Percentiles rank a stretch among this genome's conserved stretches.
phyloP scores from a whole-genome alignment of 768 basidiomycete species.

The Lactarius indigo region DNA sequence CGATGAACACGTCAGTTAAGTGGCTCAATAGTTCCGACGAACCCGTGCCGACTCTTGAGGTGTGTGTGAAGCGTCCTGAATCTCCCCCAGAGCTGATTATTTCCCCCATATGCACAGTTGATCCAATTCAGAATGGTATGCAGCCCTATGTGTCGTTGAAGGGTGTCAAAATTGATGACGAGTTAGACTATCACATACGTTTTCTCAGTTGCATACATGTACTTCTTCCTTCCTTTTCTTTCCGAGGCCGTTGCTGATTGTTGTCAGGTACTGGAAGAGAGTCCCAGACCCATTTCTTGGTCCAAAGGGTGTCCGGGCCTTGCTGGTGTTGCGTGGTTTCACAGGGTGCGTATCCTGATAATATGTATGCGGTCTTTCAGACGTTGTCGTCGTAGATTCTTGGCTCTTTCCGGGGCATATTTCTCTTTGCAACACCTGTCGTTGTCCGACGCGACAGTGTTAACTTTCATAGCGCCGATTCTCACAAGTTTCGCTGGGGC shows the following conservation, averaged over 20 bases:
- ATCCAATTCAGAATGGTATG: slow-evolving; percentile 59
- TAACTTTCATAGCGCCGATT: slow-evolving; percentile 73
- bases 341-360: slow-evolving; percentile 39
- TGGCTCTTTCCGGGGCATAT: slow-evolving; percentile 64
- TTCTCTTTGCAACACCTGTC: slow-evolving; percentile 72
- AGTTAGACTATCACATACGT: slow-evolving; percentile 49
- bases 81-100: neutral
- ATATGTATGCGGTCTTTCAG: neutral
- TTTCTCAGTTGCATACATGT: slow-evolving; percentile 51
- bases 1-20: neutral
- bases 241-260: neutral
- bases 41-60: neutral
- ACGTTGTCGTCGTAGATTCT: slow-evolving; percentile 46
- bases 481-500: slow-evolving; percentile 59
- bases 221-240: neutral
- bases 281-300: slow-evolving; percentile 62
- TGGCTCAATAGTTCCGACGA: neutral
- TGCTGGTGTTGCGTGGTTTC: slow-evolving; percentile 57
- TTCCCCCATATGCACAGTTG: slow-evolving; percentile 34
- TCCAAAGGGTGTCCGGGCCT: slow-evolving; percentile 60
- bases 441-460: slow-evolving; percentile 71
- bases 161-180: neutral
- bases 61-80: neutral
- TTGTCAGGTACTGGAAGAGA: slow-evolving; percentile 35
- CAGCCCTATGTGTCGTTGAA: neutral